These are phyloP conservation scores for Bipolaris bicolor DNA, from an alignment of 2,329 filamentous ascomycete species.

Conservation along the genomic window DNA sequence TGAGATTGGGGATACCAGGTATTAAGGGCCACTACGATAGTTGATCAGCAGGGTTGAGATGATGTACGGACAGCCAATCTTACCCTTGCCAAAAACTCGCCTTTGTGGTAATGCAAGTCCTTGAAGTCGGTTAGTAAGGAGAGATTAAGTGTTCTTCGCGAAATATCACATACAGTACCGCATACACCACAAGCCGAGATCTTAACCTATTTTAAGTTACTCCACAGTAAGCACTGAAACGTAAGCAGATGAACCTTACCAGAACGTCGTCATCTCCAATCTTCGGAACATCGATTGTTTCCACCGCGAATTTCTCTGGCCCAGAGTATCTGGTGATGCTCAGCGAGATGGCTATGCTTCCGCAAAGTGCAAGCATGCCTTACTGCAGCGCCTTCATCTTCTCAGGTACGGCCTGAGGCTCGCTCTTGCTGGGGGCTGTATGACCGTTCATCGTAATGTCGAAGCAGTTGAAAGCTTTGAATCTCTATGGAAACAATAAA, in stretches of 20 bases:
- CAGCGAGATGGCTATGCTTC: neutral
- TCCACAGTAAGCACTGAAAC: neutral
- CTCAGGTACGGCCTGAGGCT: constrained; percentile 18
- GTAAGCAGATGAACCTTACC: constrained; percentile 9
- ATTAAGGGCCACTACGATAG: constrained; percentile 28
- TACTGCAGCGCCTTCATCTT: constrained; percentile 36
- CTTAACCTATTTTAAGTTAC: constrained; percentile 24
- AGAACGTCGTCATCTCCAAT: constrained; percentile 32
- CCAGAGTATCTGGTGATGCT: constrained; percentile 26
- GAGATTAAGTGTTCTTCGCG: too few relatives aligned
- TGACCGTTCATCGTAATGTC: constrained; percentile 7
- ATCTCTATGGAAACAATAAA: neutral
- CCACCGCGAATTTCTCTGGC: constrained; percentile 28
- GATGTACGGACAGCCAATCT: neutral
- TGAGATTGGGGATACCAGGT: constrained; percentile 21
- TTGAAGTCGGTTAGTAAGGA: constrained; percentile 7
- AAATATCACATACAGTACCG: constrained; percentile 22
- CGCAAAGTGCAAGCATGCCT: neutral
- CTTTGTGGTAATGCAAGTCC: constrained; percentile 37
- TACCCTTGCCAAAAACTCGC: constrained; percentile 33
- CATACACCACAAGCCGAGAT: constrained; percentile 35
- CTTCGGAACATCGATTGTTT: constrained; percentile 24
- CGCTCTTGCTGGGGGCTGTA: neutral
- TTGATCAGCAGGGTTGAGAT: neutral
- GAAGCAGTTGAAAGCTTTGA: neutral